Conservation (phyloP, 139 green algal species). For the Chlamydomonas sp. region DNA sequence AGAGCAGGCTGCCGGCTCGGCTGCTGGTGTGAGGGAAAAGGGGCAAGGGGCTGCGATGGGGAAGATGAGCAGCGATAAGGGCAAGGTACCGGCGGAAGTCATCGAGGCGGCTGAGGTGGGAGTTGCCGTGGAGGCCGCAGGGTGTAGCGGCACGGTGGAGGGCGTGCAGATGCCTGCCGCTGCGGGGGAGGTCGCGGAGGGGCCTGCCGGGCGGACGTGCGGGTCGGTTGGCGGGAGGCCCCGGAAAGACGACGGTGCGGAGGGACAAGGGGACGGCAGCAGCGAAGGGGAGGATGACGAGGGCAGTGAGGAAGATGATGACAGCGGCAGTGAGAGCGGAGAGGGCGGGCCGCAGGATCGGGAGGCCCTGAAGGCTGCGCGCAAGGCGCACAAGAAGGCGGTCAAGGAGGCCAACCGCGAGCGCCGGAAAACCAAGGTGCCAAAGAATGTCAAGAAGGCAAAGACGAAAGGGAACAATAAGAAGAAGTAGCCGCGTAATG, state of each 20-base stretch:
- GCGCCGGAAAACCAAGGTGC: slow-evolving; percentile 90
- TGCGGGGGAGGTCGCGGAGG: neutral
- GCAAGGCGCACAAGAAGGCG: slow-evolving; percentile 83
- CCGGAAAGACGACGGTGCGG: neutral
- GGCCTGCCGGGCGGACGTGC: neutral
- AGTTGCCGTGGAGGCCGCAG: neutral
- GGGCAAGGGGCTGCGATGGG: too few species aligned
- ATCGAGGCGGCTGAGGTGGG: neutral
- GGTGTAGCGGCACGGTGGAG: neutral
- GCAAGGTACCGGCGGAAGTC: too few species aligned
- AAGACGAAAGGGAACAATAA: slow-evolving; percentile 66
- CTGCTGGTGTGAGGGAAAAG: too few species aligned
- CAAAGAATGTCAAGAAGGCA: slow-evolving; percentile 96
- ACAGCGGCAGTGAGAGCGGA: slow-evolving; percentile 21
- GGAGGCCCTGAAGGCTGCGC: slow-evolving; percentile 60
- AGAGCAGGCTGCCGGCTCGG: neutral
- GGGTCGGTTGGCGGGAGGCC: neutral
- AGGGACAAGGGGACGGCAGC: slow-evolving; percentile 27
- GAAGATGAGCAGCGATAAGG: too few species aligned
- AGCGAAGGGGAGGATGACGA: slow-evolving; percentile 37
- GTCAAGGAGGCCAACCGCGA: slow-evolving; percentile 93
- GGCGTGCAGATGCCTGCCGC: neutral
- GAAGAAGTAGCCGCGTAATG: slow-evolving; percentile 2
- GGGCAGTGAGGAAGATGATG: slow-evolving; percentile 46
- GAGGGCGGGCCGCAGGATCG: slow-evolving; percentile 44